These are phyloP conservation scores for Fusarium guadeloupense DNA, from an alignment of 2,329 filamentous ascomycete species.

Conservation along the genomic window DNA sequence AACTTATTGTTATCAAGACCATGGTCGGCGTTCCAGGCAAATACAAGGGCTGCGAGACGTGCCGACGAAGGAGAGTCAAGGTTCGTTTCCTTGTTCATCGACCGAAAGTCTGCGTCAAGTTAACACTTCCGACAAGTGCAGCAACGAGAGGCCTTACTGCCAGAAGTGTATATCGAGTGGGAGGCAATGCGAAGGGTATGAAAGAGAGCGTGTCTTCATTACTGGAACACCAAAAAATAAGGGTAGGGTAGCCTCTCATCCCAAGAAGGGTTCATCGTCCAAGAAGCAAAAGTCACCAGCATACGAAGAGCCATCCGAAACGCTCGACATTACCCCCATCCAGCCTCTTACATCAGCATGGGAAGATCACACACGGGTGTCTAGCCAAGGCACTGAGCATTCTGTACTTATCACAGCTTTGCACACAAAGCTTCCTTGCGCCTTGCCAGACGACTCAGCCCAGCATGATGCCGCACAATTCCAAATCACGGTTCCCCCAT, in stretches of 20 bases:
- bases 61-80: constrained; percentile 66
- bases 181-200: constrained; percentile 68
- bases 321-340: constrained; percentile 46
- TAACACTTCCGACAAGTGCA: constrained; percentile 58
- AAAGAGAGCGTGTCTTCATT: constrained; percentile 71
- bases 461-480: constrained; percentile 42
- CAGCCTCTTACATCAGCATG: constrained; percentile 60
- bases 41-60: constrained; percentile 72
- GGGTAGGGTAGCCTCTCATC: constrained; percentile 66
- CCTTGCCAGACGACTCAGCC: constrained; percentile 44
- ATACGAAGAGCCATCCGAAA: constrained; percentile 33
- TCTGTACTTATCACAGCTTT: constrained; percentile 57
- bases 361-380: constrained; percentile 58
- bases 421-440: constrained; percentile 52
- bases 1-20: constrained; percentile 26
- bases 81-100: constrained; percentile 48
- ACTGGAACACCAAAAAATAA: constrained; percentile 64
- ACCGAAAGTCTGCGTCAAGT: background rate
- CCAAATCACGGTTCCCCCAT: constrained; percentile 52
- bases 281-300: constrained; percentile 46
- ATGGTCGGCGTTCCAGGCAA: constrained; percentile 72
- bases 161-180: constrained; percentile 67
- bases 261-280: constrained; percentile 52
- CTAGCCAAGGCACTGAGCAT: constrained; percentile 49
- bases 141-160: constrained; percentile 68